These are phyloP conservation scores for Lagerstroemia speciosa DNA, from an alignment of 345 rosid species.

Conservation along the genomic window DNA sequence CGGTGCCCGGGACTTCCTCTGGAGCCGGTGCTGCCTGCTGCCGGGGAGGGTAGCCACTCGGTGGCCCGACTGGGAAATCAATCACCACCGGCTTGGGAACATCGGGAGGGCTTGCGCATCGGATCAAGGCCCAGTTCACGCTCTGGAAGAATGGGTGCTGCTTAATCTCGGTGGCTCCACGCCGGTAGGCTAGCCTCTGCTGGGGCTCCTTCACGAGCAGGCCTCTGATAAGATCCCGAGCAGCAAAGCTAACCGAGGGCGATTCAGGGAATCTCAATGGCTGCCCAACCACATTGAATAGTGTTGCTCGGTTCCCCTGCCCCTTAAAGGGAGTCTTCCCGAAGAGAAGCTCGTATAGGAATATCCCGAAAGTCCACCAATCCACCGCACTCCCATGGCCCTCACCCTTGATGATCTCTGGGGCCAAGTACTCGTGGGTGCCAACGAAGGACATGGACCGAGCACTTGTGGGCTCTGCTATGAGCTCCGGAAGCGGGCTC, in stretches of 20 bases:
- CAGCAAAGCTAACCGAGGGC: slow-evolving; percentile 30
- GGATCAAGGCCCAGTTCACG: slow-evolving; percentile 38
- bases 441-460: slow-evolving; percentile 42
- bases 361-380: slow-evolving; percentile 43
- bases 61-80: slow-evolving; percentile 15
- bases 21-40: slow-evolving; percentile 5
- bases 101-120: slow-evolving; percentile 37
- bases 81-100: slow-evolving; percentile 25
- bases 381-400: slow-evolving; percentile 44
- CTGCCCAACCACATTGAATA: slow-evolving; percentile 38
- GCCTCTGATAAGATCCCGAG: slow-evolving; percentile 34
- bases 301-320: slow-evolving; percentile 33
- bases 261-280: slow-evolving; percentile 34
- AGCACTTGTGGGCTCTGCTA: slow-evolving; percentile 37
- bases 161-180: slow-evolving; percentile 39
- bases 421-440: slow-evolving; percentile 40
- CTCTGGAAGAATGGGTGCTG: slow-evolving; percentile 43
- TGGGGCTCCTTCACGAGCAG: slow-evolving; percentile 41
- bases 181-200: slow-evolving; percentile 28
- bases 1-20: slow-evolving; percentile 17
- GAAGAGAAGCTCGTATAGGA: slow-evolving; percentile 33
- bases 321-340: slow-evolving; percentile 42
- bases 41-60: slow-evolving; percentile 7
- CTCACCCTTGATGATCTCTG: slow-evolving; percentile 39
- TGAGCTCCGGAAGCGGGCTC: slow-evolving; percentile 33